Base-by-base conservation (phyloP, 345 rosid species). In the Noccaea caerulescens region DNA sequence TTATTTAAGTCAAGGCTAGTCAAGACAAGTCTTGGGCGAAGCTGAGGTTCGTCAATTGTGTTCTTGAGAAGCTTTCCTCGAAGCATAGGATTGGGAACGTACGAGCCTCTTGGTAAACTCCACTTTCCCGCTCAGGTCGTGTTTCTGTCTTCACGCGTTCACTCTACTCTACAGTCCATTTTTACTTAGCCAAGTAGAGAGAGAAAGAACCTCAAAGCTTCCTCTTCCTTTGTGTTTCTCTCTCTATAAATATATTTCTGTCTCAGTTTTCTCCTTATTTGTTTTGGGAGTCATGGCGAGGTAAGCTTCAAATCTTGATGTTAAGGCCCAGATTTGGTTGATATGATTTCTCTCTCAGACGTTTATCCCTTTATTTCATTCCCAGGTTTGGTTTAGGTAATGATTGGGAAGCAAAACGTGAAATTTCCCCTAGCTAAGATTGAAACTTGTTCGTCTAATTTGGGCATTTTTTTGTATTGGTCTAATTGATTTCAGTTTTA, bases 111-210 rank as follows among this genome's bases (percentile, higher is more conserved):
- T 49, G 60, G 5, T 1, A 12, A 61, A 60, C 78, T 18, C 32
- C 63, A 49, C 60, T 75, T 80, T 84, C 88, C 84, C 83, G 84
- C 91, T 75, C 73, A 3, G 63, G 69, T 64, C 72, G 49, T 23
- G 53, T 13, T 9, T n/a, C 37, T 47, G 68, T 58, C 67, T 44
- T 47, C 34, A 69, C 79, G 57, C 63, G 59, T 32, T 49, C 58
- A 25, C 63, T 67, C 36, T 27, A 25, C 63, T 67, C 69, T 8
- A 50, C 75, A 51, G 37, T 33, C 68, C 76, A 13, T 38, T 68
- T 68, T 83, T 41, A 23, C 84, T 80, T 83, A 80, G 77, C 59
- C 14, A 11, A 58, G 88, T 79, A 75, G 82, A 27, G 30, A 27
- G 30, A 20, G 30, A 27, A 4, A 80, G 72, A 75, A 66, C 20